A percentile compares a stretch with the other conserved stretches of the same genome.
Evolutionary conservation across 768 basidiomycete species (phyloP).

Genomic region (Inosperma sp.): DNA sequence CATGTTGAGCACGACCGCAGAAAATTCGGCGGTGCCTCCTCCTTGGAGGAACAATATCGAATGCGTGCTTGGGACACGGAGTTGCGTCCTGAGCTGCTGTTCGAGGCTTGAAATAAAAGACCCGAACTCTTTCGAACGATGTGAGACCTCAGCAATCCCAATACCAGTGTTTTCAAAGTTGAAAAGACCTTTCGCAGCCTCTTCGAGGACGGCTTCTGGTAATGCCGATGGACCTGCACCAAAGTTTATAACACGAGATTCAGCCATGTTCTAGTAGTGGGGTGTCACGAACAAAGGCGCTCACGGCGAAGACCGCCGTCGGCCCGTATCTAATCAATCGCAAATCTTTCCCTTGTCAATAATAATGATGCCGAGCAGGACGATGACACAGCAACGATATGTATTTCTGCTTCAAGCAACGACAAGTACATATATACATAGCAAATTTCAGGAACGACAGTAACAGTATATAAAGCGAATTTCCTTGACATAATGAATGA

Average conservation of each 20-base stretch:
- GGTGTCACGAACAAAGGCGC: not conserved
- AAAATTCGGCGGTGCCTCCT: conserved; percentile 90
- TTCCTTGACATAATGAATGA: not conserved
- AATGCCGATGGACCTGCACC: conserved; percentile 93
- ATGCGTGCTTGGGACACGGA: conserved; percentile 80
- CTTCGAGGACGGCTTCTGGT: conserved; percentile 78
- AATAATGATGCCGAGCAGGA: too few species aligned
- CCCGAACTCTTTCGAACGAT: conserved; percentile 87
- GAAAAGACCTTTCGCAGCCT: conserved; percentile 80
- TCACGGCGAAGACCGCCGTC: too few species aligned
- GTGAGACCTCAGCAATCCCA: conserved; percentile 93
- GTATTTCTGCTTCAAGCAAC: too few species aligned
- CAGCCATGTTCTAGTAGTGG: conserved; percentile 28
- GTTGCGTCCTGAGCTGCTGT: conserved; percentile 65
- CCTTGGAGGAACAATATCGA: conserved; percentile 90
- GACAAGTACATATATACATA: not conserved
- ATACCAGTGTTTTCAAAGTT: conserved; percentile 91
- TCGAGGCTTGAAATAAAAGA: conserved; percentile 61
- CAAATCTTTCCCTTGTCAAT: too few species aligned
- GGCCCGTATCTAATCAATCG: too few species aligned
- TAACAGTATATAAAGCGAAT: not conserved
- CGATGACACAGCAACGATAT: too few species aligned
- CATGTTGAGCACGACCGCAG: conserved; percentile 87
- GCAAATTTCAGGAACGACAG: conserved; percentile 3
- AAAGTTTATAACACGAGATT: conserved; percentile 74